These are phyloP conservation scores for Leccinum fuscescens DNA, from an alignment of 1,284 basidiomycete genomes.

Conservation along the genomic window DNA sequence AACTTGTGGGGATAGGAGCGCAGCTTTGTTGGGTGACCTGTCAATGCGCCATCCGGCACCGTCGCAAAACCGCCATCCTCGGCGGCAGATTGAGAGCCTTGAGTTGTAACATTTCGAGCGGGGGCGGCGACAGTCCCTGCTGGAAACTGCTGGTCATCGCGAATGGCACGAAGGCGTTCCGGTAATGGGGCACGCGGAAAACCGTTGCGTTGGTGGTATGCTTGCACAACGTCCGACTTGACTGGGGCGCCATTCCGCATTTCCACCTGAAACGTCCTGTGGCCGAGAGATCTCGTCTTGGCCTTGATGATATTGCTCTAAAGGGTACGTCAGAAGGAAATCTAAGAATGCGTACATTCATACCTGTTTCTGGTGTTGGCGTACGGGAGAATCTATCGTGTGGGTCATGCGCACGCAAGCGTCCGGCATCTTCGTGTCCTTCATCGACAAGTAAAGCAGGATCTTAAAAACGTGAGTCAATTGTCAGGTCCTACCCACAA, in stretches of 20 bases:
- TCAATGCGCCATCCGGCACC: neutral
- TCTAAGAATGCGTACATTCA: neutral
- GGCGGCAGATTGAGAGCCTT: neutral
- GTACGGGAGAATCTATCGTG: neutral
- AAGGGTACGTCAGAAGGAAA: neutral
- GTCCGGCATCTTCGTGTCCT: neutral
- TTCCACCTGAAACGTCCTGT: neutral
- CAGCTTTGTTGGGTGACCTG: neutral
- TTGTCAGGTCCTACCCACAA: neutral
- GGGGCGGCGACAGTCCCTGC: neutral
- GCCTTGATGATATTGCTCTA: neutral
- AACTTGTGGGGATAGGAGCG: neutral
- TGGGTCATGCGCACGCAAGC: neutral
- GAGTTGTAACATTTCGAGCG: neutral
- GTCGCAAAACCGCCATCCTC: neutral
- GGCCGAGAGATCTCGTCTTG: no score
- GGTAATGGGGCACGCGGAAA: neutral
- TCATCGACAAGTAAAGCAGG: neutral
- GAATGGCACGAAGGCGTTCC: neutral
- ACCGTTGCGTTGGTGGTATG: neutral
- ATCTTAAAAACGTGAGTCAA: neutral
- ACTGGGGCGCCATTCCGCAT: neutral
- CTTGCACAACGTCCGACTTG: neutral
- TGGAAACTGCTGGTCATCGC: neutral
- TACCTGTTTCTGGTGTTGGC: neutral